phyloP scores from a whole-genome alignment of 2,329 filamentous ascomycete species.

The Aspergillus amoenus region DNA sequence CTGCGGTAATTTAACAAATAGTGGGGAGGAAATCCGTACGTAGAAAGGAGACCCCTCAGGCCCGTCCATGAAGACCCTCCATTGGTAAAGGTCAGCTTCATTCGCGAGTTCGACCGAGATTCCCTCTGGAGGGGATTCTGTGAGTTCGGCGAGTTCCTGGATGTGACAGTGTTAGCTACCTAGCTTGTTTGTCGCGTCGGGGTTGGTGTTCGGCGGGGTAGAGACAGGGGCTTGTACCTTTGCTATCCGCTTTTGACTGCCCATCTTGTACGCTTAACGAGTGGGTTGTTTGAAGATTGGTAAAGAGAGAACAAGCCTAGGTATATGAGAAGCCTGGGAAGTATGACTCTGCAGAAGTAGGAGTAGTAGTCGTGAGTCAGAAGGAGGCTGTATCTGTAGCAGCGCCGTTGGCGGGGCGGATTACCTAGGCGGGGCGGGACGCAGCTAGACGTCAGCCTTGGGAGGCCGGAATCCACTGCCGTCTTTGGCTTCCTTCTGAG shows the following conservation, averaged over 20 bases:
- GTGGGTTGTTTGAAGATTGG: background rate
- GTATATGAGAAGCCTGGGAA: background rate
- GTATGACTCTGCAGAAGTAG: background rate
- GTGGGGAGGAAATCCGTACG: constrained; percentile 45
- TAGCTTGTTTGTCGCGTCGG: background rate
- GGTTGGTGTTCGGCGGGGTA: background rate
- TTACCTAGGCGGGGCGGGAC: constrained; percentile 5
- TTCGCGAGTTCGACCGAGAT: constrained; percentile 58
- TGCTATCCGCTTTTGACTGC: constrained; percentile 48
- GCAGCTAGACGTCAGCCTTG: constrained; percentile 15
- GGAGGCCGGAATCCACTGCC: background rate
- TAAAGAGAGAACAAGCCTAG: background rate
- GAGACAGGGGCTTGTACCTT: constrained; percentile 34
- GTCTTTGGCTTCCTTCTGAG: background rate
- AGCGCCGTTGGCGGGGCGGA: constrained; percentile 9
- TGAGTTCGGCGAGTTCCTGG: constrained; percentile 63
- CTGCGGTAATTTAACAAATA: background rate
- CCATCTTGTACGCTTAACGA: constrained; percentile 29
- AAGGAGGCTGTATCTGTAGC: background rate
- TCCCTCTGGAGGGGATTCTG: constrained; percentile 55
- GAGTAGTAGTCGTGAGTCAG: background rate
- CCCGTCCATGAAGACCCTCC: constrained; percentile 67
- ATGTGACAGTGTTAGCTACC: constrained; percentile 3
- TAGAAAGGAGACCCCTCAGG: constrained; percentile 65
- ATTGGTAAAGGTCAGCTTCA: constrained; percentile 66